Evolutionary conservation across 208 protist species (phyloP).

Genomic region (Herpetomonas muscarum): DNA sequence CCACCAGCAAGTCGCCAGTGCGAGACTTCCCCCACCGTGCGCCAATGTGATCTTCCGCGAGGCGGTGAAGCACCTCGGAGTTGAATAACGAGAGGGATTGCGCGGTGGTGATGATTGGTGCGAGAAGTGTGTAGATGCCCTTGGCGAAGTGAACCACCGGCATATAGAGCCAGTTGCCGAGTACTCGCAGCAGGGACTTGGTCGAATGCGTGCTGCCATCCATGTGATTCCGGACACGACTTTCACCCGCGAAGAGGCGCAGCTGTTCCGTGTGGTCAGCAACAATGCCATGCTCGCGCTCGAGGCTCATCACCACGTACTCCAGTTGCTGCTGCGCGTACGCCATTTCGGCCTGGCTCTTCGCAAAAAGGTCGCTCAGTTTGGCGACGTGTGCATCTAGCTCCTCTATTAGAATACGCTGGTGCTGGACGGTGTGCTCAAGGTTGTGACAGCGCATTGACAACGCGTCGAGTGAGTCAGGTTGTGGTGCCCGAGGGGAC

Average conservation of each 20-base stretch:
- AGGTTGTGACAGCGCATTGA: conserved; percentile 8
- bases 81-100: conserved; percentile 84
- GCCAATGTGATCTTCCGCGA: conserved; percentile 20
- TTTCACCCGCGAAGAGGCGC: conserved; percentile 74
- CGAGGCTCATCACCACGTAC: conserved; percentile 71
- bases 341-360: conserved; percentile 62
- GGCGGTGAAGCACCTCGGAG: conserved; percentile 61
- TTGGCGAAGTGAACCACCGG: conserved; percentile 84
- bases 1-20: conserved; percentile 54
- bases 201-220: not conserved
- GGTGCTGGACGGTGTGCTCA: conserved; percentile 33
- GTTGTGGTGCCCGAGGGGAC: too few relatives aligned
- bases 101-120: conserved; percentile 64
- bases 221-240: conserved; percentile 27
- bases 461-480: not conserved
- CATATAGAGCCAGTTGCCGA: conserved; percentile 78
- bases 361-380: conserved; percentile 61
- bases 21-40: conserved; percentile 29
- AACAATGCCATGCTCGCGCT: conserved; percentile 70
- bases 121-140: conserved; percentile 74
- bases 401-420: conserved; percentile 41
- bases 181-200: conserved; percentile 36
- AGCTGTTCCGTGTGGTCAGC: conserved; percentile 85
- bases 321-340: conserved; percentile 85
- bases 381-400: conserved; percentile 36